These are phyloP conservation scores for Diaporthe sp. DNA, from an alignment of 2,329 filamentous ascomycete genomes.

Conservation along the genomic window DNA sequence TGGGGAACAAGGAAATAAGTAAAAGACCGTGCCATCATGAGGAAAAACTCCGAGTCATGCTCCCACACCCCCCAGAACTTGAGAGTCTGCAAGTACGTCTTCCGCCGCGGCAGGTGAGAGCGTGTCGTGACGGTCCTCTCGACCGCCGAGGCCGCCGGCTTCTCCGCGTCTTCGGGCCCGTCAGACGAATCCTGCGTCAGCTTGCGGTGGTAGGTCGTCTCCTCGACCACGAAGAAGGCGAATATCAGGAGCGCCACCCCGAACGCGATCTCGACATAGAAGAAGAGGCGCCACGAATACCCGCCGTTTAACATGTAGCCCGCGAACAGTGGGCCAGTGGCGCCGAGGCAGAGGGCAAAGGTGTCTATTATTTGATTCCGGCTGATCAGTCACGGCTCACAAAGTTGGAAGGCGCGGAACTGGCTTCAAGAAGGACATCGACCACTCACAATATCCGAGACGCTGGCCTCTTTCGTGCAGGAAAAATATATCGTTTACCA, in stretches of 20 bases:
- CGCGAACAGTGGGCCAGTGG: conserved; percentile 66
- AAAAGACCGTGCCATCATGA: conserved; percentile 56
- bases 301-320: conserved; percentile 70
- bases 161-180: conserved; percentile 30
- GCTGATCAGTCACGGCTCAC: background rate
- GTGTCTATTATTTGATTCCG: background rate
- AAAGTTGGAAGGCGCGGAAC: too few relatives aligned
- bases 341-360: conserved; percentile 64
- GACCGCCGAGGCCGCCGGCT: conserved; percentile 4
- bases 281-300: conserved; percentile 69
- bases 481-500: conserved; percentile 59
- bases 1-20: conserved; percentile 59
- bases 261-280: conserved; percentile 70
- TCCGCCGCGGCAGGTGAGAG: conserved; percentile 47
- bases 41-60: conserved; percentile 54
- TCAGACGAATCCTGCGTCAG: conserved; percentile 21
- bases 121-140: background rate
- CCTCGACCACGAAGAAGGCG: conserved; percentile 47
- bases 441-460: conserved; percentile 64
- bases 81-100: conserved; percentile 53
- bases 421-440: background rate
- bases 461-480: conserved; percentile 60
- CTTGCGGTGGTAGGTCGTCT: conserved; percentile 44
- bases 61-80: conserved; percentile 56
- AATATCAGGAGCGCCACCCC: conserved; percentile 42